Conservation (phyloP, 148 eudicot genomes). For the Chenopodium quinoa region DNA sequence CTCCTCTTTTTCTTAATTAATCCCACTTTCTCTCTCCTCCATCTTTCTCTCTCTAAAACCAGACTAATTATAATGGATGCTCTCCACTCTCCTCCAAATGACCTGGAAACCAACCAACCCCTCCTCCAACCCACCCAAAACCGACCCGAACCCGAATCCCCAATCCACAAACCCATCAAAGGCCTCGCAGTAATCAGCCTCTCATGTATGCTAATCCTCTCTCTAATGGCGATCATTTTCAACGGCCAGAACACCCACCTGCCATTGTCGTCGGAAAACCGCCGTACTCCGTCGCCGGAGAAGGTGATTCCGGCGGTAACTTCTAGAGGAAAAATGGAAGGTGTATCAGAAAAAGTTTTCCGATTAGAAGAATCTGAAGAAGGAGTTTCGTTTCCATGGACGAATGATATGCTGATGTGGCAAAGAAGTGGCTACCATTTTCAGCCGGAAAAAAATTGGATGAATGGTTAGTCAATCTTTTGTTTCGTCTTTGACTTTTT, state of each 20-base stretch:
- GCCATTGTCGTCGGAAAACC: slow-evolving; percentile 2
- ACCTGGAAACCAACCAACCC: slow-evolving; percentile 25
- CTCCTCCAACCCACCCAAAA: slow-evolving; percentile 8
- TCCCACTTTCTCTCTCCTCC: background rate
- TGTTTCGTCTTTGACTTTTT: slow-evolving; percentile 17
- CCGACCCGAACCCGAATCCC: slow-evolving; percentile 8
- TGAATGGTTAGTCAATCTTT: slow-evolving; percentile 57
- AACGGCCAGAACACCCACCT: slow-evolving; percentile 12
- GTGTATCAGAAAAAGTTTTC: slow-evolving; percentile 38
- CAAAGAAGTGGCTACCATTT: slow-evolving; percentile 80
- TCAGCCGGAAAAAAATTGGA: slow-evolving; percentile 86
- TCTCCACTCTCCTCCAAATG: slow-evolving; percentile 5
- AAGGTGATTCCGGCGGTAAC: background rate
- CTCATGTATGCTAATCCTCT: slow-evolving; percentile 35
- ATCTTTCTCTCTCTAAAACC: background rate
- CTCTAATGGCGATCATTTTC: slow-evolving; percentile 33
- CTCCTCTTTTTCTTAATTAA: background rate
- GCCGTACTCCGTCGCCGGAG: background rate
- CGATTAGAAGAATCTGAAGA: slow-evolving; percentile 23
- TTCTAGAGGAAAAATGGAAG: slow-evolving; percentile 56
- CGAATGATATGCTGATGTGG: slow-evolving; percentile 74
- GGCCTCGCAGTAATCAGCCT: slow-evolving; percentile 23
- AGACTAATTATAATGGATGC: background rate
- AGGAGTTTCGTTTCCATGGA: slow-evolving; percentile 49
- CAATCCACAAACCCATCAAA: slow-evolving; percentile 23